A percentile compares a stretch with the other conserved stretches of the same genome.
Evolutionary conservation across 2,329 filamentous ascomycete genomes (phyloP).

Genomic region (Claviceps humidiphila): DNA sequence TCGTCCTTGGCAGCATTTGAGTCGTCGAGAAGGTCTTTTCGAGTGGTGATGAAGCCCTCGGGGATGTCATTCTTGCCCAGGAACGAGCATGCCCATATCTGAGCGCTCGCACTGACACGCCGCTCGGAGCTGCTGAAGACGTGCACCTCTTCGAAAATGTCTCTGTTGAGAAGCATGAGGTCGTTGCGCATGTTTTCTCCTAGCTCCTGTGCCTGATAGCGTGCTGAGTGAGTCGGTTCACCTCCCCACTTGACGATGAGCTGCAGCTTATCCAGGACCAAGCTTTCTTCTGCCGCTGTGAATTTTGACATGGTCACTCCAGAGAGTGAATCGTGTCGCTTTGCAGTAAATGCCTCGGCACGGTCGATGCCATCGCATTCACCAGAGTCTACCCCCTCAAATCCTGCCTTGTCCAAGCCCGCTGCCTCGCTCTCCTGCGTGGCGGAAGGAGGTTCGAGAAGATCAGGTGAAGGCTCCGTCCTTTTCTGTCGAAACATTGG

Average conservation of each 20-base stretch:
- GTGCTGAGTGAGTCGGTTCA: conserved; percentile 90
- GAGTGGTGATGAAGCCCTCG: conserved; percentile 74
- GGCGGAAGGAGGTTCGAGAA: conserved; percentile 21
- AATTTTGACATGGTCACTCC: conserved; percentile 88
- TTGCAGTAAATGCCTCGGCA: conserved; percentile 25
- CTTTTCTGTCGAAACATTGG: conserved; percentile 94
- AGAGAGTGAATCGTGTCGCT: conserved; percentile 71
- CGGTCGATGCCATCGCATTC: conserved; percentile 9
- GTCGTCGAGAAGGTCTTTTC: conserved; percentile 91
- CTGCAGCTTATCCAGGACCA: conserved; percentile 90
- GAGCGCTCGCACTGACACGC: conserved; percentile 86
- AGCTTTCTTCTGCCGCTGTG: conserved; percentile 81
- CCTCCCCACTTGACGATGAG: conserved; percentile 98
- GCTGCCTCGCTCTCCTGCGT: conserved; percentile 18
- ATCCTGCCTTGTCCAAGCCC: conserved; percentile 9
- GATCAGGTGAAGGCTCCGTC: conserved; percentile 39
- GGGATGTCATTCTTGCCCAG: conserved; percentile 74
- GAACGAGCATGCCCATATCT: conserved; percentile 89
- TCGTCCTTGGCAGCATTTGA: conserved; percentile 98
- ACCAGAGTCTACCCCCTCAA: not conserved
- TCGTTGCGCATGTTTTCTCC: conserved; percentile 95
- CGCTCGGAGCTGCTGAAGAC: conserved; percentile 94
- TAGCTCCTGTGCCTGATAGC: conserved; percentile 90
- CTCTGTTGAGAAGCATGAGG: conserved; percentile 79
- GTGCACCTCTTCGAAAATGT: conserved; percentile 81